A percentile compares a stretch with the other conserved stretches of the same genome.
phyloP scores from a whole-genome alignment of 495 filamentous ascomycete genomes.

The Tuber magnatum region DNA sequence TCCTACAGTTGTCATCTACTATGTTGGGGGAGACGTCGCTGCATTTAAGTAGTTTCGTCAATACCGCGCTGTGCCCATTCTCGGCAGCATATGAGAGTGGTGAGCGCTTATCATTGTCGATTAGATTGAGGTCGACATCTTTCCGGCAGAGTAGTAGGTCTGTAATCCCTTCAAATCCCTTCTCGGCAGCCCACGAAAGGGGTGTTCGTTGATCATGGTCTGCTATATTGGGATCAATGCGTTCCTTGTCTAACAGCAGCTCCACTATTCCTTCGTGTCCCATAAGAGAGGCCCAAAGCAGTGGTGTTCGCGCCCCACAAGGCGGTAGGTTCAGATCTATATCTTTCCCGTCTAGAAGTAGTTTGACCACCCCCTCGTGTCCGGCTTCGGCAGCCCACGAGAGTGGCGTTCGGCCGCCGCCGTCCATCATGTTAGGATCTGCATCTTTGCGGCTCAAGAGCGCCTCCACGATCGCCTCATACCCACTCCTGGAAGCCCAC shows the following conservation, averaged over 20 bases:
- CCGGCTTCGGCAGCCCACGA: conserved; percentile 8
- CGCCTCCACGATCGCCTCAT: conserved; percentile 11
- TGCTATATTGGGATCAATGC: not conserved
- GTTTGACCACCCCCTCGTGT: conserved; percentile 9
- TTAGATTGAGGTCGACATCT: not conserved
- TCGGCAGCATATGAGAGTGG: not conserved
- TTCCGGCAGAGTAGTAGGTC: not conserved
- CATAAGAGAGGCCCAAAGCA: conserved; percentile 21
- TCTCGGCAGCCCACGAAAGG: not conserved
- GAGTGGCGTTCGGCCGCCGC: conserved; percentile 7
- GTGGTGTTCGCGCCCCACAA: conserved; percentile 16
- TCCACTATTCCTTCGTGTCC: conserved; percentile 34
- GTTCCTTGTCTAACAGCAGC: conserved; percentile 17
- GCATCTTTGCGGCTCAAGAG: not conserved
- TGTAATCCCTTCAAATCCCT: not conserved
- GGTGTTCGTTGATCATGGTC: not conserved
- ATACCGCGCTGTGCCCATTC: not conserved
- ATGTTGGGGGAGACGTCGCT: not conserved
- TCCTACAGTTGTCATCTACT: not conserved
- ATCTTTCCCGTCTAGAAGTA: conserved; percentile 9
- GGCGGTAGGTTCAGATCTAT: conserved; percentile 23
- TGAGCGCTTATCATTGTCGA: not conserved
- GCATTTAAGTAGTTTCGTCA: not conserved
- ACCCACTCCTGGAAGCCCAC: conserved; percentile 6
- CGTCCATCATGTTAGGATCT: not conserved